Conservation (phyloP, 2,329 filamentous ascomycete species). For the Hymenoscyphus occultus region DNA sequence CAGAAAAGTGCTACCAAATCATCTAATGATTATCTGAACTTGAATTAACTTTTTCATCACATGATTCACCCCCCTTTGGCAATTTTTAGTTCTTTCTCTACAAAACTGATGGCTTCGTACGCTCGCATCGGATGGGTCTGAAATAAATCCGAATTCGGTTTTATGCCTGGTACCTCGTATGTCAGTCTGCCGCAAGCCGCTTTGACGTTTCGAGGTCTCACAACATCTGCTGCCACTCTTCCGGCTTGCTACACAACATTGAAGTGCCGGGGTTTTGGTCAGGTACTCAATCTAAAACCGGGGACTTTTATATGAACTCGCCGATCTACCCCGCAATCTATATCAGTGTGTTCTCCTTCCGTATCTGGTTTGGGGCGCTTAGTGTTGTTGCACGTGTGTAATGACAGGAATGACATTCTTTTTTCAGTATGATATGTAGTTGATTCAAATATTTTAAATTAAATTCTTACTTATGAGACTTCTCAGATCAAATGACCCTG, state of each 20-base stretch:
- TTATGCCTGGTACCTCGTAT: neutral
- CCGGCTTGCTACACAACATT: neutral
- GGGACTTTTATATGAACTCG: neutral
- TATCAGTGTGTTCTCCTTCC: neutral
- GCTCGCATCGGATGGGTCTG: neutral
- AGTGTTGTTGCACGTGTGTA: neutral
- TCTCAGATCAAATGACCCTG: too few species aligned
- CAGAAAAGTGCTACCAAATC: neutral
- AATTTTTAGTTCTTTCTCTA: neutral
- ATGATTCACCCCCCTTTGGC: neutral
- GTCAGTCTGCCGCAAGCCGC: neutral
- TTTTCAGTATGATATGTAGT: neutral
- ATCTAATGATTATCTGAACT: too few species aligned
- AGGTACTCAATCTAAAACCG: constrained; percentile 2
- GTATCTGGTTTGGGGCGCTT: neutral
- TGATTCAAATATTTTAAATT: neutral
- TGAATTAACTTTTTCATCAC: neutral
- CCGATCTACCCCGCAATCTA: constrained; percentile 2
- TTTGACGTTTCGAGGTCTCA: neutral
- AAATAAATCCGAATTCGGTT: neutral
- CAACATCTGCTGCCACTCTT: neutral
- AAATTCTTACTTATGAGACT: too few species aligned
- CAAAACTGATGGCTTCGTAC: neutral
- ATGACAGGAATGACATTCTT: neutral
- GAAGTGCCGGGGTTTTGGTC: neutral